Evolutionary conservation across 306 rosid genomes (phyloP), one percentile per base, ranked within the genome.

Genomic region (Herpetospermum pedunculosum): DNA sequence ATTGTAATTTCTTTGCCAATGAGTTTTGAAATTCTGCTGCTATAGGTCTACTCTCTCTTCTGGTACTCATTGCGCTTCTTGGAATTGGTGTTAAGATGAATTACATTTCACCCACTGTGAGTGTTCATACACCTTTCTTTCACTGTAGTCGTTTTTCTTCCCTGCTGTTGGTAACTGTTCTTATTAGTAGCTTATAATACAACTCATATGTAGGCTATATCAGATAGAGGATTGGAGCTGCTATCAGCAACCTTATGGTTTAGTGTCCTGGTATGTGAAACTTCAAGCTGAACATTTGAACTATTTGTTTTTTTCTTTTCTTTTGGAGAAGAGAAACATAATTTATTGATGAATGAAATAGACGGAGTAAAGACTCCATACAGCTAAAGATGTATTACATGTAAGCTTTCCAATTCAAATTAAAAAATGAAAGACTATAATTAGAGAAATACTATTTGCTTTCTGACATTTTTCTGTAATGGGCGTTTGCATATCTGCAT

Each of bases 191-290:
- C 74, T 69, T 69, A 69, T 46, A 26, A 15, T 46, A 28, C 41
- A 70, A 25, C 57, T 32, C 14, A 28, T 70, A 46, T 70, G 72
- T 83, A 87, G 86, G 86, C 80, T 14, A 82, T 94, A 77, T 77
- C 96, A 75, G 92, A 94, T 40, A 87, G 88, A 84, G 99, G 99
- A 70, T 86, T 88, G 72, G 96, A 89, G 84, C 83, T 95, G 82
- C 82, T 91, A 62, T 89, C 96, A 8, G 80, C 96, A 63, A 95
- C 96, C 55, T 87, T 89, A 75, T 77, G 83, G 82, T 84, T 89
- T 80, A 89, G 96, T 83, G 76, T 84, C 75, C 83, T 89, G 82
- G 99, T 94, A 89, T 67, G 92, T 80, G 79, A 57, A 73, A 78
- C 74, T 48, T 80, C 41, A 55, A 46, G 15, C 15, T 44, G 25